phyloP scores from a whole-genome alignment of 2,329 filamentous ascomycete species.

The Cladosporium cucumerinum region DNA sequence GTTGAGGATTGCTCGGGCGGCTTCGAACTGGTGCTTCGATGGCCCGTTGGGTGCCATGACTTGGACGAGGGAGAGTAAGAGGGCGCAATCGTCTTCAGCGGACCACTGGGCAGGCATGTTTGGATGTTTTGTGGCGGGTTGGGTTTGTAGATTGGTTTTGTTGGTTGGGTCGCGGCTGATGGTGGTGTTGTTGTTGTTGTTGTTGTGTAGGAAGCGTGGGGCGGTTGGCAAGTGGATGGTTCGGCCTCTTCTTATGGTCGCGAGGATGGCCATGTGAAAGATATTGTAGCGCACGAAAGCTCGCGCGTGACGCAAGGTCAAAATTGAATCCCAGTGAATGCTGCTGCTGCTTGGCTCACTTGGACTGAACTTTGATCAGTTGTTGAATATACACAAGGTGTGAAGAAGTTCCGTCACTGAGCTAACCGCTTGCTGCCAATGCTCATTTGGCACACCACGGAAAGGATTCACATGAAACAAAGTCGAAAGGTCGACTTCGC shows the following conservation, averaged over 20 bases:
- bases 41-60: conserved; percentile 10
- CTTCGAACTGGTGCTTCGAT: conserved; percentile 9
- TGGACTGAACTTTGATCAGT: neutral
- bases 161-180: neutral
- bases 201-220: neutral
- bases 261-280: neutral
- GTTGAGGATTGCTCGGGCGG: neutral
- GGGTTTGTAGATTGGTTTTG: neutral
- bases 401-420: neutral
- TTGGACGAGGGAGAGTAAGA: conserved; percentile 13
- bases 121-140: neutral
- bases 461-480: neutral
- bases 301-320: neutral
- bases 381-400: neutral
- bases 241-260: neutral
- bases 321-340: neutral
- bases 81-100: conserved; percentile 5
- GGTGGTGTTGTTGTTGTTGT: neutral
- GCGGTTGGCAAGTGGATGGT: neutral
- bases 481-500: neutral
- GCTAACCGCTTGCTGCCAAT: neutral
- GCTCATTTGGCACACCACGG: neutral
- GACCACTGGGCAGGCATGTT: conserved; percentile 8
- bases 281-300: neutral
- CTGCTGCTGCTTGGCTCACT: neutral